Percentiles rank a stretch among this genome's conserved stretches.
Evolutionary conservation across 2,329 filamentous ascomycete species (phyloP).

Genomic region (Aureobasidium zeae): DNA sequence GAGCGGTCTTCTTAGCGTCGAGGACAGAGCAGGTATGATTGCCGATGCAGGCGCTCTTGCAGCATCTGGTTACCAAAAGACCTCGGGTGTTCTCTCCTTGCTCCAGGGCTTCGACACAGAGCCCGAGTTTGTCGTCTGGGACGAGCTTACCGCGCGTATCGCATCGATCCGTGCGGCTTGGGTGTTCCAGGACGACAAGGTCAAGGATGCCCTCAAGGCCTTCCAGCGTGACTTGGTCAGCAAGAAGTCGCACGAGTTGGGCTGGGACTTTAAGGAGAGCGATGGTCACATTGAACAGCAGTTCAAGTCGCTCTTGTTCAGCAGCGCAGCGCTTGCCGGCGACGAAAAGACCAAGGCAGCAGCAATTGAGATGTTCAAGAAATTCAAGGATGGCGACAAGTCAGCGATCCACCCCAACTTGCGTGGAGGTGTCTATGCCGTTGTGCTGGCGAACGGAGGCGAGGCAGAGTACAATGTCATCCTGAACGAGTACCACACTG

Average conservation of each 20-base stretch:
- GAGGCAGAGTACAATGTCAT: conserved; percentile 77
- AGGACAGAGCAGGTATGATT: conserved; percentile 91
- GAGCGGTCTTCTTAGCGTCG: conserved; percentile 67
- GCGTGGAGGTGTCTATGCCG: conserved; percentile 74
- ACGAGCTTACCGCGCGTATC: conserved; percentile 74
- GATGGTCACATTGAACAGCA: conserved; percentile 89
- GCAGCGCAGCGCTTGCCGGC: conserved; percentile 67
- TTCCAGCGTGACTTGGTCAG: conserved; percentile 74
- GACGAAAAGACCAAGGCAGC: conserved; percentile 70
- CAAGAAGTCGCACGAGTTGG: conserved; percentile 72
- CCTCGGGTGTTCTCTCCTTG: conserved; percentile 75
- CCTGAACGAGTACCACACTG: conserved; percentile 64
- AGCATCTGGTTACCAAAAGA: conserved; percentile 85
- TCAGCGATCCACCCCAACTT: conserved; percentile 86
- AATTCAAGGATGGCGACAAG: conserved; percentile 70
- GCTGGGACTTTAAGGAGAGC: conserved; percentile 75
- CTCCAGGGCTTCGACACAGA: conserved; percentile 76
- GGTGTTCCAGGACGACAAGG: conserved; percentile 71
- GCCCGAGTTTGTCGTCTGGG: conserved; percentile 88
- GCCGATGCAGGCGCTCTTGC: conserved; percentile 78
- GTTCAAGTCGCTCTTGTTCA: conserved; percentile 88
- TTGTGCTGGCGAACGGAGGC: conserved; percentile 74
- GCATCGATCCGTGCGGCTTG: conserved; percentile 73
- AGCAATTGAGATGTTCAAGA: conserved; percentile 81
- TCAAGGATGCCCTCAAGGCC: conserved; percentile 66